A percentile compares a stretch with the other conserved stretches of the same genome.
Evolutionary conservation across 2,329 filamentous ascomycete species (phyloP).

Genomic region (Penicillium sp.): DNA sequence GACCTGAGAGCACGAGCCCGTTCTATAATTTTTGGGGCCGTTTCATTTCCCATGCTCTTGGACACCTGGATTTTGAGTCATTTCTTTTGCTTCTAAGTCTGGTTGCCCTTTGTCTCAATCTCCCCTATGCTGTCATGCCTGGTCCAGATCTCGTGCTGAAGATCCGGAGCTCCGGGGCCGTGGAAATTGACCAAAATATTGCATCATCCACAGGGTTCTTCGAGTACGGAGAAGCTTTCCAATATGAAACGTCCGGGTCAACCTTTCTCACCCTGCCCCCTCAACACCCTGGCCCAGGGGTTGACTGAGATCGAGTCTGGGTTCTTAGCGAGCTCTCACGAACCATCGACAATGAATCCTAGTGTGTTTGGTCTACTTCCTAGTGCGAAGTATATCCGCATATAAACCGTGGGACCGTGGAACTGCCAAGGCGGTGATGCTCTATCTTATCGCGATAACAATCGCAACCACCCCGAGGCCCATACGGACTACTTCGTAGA

Average conservation of each 20-base stretch:
- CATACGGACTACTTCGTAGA: neutral
- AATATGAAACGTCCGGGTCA: constrained; percentile 4
- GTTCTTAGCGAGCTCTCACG: neutral
- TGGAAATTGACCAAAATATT: neutral
- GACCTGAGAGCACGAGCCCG: neutral
- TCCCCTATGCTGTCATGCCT: neutral
- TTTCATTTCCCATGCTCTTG: neutral
- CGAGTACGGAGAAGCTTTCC: constrained; percentile 5
- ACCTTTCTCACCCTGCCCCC: neutral
- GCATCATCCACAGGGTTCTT: neutral
- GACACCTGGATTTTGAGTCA: neutral
- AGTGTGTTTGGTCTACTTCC: neutral
- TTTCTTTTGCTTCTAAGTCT: neutral
- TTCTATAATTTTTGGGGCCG: neutral
- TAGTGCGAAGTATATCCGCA: neutral
- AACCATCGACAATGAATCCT: neutral
- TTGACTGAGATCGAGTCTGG: neutral
- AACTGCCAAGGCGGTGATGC: constrained; percentile 7
- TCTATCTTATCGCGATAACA: constrained; percentile 3
- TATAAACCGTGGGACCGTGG: no score
- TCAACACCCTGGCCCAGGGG: neutral
- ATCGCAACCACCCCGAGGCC: neutral
- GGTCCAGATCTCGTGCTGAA: neutral
- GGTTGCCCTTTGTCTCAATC: no score
- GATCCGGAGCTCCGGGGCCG: neutral